phyloP scores from a whole-genome alignment of 2,329 filamentous ascomycete species.

The Oidium heveae region DNA sequence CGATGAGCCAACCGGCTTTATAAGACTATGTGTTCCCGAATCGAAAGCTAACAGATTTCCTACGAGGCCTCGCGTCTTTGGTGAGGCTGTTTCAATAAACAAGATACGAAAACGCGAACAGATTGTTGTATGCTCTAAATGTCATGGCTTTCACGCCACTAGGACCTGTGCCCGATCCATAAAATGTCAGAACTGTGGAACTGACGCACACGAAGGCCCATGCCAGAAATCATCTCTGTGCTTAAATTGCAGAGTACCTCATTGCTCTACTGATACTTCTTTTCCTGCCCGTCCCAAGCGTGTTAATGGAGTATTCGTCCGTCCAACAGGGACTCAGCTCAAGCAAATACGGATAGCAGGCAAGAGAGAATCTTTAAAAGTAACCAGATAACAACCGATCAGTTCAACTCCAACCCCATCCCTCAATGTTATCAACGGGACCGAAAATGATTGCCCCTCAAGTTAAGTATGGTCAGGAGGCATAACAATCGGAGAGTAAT shows the following conservation, averaged over 20 bases:
- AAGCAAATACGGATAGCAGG: too few relatives aligned
- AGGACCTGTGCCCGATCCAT: neutral
- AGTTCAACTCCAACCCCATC: neutral
- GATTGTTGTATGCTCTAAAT: neutral
- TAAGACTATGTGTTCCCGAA: neutral
- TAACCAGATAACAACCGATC: neutral
- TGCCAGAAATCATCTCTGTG: neutral
- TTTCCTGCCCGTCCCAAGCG: neutral
- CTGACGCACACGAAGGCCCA: neutral
- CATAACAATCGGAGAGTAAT: neutral
- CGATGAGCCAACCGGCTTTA: neutral
- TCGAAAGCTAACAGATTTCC: neutral
- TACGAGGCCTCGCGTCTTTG: neutral
- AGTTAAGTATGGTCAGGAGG: neutral
- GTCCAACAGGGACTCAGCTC: too few relatives aligned
- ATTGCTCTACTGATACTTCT: neutral
- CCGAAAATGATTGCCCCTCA: neutral
- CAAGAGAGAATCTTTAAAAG: neutral
- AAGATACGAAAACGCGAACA: neutral
- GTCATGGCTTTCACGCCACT: neutral
- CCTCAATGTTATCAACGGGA: neutral
- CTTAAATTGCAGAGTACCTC: neutral
- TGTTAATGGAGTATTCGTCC: neutral
- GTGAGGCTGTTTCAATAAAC: neutral
- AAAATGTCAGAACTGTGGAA: neutral